These are phyloP conservation scores for Euphorbia schlechtendalii DNA, from an alignment of 441 rosid genomes.

Conservation along the genomic window DNA sequence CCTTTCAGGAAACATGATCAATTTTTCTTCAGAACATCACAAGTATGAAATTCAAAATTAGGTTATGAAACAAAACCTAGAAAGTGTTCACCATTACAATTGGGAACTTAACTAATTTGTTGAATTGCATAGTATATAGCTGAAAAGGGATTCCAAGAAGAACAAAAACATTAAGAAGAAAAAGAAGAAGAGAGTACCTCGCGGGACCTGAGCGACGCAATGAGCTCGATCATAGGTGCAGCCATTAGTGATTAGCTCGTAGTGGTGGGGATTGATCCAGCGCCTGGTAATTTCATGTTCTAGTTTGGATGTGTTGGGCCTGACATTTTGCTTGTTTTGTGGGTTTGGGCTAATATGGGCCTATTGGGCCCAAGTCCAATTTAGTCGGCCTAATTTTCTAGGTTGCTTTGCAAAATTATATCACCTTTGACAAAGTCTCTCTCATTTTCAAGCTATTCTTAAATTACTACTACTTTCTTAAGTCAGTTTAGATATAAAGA, in stretches of 20 bases:
- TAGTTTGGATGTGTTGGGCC: neutral
- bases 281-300: neutral
- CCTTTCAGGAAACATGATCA: neutral
- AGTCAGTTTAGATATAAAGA: too few species aligned
- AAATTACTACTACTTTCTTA: too few species aligned
- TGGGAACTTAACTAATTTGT: neutral
- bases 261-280: neutral
- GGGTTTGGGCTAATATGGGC: too few species aligned
- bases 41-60: too few species aligned
- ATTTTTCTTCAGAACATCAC: neutral
- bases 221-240: slow-evolving; percentile 31
- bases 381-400: too few species aligned
- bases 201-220: slow-evolving; percentile 17
- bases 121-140: neutral
- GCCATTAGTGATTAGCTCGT: slow-evolving; percentile 23
- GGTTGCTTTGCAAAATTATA: too few species aligned
- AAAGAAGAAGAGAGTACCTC: too few species aligned
- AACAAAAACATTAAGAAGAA: neutral
- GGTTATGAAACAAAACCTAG: neutral
- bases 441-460: too few species aligned
- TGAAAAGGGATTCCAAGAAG: slow-evolving; percentile 11
- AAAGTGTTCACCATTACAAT: neutral
- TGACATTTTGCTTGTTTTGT: neutral
- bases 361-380: too few species aligned
- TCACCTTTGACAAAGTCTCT: too few species aligned